Conservation (phyloP, 2,329 filamentous ascomycete genomes). For the Ophiostoma ulmi region DNA sequence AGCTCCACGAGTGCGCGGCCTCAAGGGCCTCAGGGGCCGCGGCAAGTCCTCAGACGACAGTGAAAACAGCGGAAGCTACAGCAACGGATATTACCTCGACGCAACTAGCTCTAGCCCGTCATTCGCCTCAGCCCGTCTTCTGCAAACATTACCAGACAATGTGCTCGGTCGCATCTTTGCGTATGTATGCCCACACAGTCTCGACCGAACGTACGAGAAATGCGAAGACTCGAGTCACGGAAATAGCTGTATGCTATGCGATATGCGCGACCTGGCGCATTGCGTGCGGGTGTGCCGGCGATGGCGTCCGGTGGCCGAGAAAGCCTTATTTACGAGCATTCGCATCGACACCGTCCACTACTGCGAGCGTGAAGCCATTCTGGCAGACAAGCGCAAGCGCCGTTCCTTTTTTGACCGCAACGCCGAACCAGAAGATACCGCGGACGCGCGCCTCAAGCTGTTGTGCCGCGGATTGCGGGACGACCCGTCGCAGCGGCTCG, state of each 20-base stretch:
- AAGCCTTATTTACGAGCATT: slow-evolving; percentile 69
- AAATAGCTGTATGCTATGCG: slow-evolving; percentile 87
- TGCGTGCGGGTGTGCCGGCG: slow-evolving; percentile 67
- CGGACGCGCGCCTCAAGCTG: slow-evolving; percentile 68
- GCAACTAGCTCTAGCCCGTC: slow-evolving; percentile 28
- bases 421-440: slow-evolving; percentile 73
- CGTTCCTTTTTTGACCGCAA: slow-evolving; percentile 69
- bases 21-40: slow-evolving; percentile 19
- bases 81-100: slow-evolving; percentile 1
- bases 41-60: background rate
- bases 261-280: slow-evolving; percentile 79
- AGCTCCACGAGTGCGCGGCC: slow-evolving; percentile 16
- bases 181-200: slow-evolving; percentile 75
- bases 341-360: slow-evolving; percentile 94
- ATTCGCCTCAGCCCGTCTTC: slow-evolving; percentile 39
- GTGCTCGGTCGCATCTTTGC: slow-evolving; percentile 73
- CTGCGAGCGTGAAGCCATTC: slow-evolving; percentile 76
- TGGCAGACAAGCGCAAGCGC: slow-evolving; percentile 73
- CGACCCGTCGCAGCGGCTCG: slow-evolving; percentile 61
- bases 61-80: slow-evolving; percentile 10
- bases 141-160: slow-evolving; percentile 57
- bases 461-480: slow-evolving; percentile 79
- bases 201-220: slow-evolving; percentile 71
- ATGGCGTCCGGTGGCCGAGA: slow-evolving; percentile 55
- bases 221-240: slow-evolving; percentile 76